phyloP scores from a whole-genome alignment of 139 green algal species.

The Coelastrella sp. region DNA sequence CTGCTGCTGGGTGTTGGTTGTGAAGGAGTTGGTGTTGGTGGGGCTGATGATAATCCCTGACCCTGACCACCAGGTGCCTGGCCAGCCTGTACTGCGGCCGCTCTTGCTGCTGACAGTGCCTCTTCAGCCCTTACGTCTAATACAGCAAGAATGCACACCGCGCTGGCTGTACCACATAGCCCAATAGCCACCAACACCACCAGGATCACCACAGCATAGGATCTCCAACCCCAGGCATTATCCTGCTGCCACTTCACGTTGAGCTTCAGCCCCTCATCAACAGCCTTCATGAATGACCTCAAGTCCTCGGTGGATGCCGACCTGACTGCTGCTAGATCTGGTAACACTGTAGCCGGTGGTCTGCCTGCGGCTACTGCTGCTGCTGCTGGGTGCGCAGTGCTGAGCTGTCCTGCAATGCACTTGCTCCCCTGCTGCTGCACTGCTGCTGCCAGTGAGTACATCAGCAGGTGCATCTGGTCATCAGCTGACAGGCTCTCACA shows the following conservation, averaged over 20 bases:
- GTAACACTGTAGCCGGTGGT: background rate
- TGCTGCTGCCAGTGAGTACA: background rate
- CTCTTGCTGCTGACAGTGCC: constrained; percentile 3
- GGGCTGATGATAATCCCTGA: too few species aligned
- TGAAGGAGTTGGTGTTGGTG: background rate
- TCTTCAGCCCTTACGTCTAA: background rate
- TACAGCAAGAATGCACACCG: background rate
- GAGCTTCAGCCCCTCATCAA: background rate
- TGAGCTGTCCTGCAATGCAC: background rate
- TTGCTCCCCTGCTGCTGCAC: background rate
- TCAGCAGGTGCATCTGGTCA: background rate
- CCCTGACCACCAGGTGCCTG: too few species aligned
- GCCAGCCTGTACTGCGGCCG: background rate
- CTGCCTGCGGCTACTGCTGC: background rate
- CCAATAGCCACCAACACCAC: background rate
- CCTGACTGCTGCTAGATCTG: background rate
- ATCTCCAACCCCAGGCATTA: too few species aligned
- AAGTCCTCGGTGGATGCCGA: too few species aligned
- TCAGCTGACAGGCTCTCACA: background rate
- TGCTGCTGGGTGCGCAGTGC: background rate
- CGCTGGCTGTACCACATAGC: background rate
- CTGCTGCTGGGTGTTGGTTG: background rate
- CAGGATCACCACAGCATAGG: background rate
- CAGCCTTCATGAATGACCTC: background rate
- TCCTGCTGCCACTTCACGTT: too few species aligned